Evolutionary conservation across 257 asterid species (phyloP).

Genomic region (Cynanchum wilfordii): DNA sequence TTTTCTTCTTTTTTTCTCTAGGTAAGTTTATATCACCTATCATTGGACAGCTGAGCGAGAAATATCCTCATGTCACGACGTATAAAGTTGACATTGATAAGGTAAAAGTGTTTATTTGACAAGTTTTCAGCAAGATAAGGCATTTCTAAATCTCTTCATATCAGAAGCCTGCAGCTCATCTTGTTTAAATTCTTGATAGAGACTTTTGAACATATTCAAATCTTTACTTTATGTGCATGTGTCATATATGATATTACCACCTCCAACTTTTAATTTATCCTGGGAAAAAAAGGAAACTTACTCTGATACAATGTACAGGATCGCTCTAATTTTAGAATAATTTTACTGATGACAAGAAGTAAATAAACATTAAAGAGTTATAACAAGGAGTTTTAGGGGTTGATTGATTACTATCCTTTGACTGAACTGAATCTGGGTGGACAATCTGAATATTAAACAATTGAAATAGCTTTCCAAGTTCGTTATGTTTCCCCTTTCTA

Average conservation of each 20-base stretch:
- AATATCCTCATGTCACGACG: conserved; percentile 84
- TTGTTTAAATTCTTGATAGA: neutral
- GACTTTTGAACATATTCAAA: neutral
- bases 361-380: neutral
- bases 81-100: conserved; percentile 87
- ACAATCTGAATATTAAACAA: neutral
- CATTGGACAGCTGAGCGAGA: conserved; percentile 73
- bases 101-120: conserved; percentile 34
- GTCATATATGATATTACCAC: neutral
- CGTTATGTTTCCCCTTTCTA: neutral
- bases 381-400: neutral
- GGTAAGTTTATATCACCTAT: conserved; percentile 82
- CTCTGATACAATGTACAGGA: neutral
- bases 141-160: neutral
- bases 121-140: neutral
- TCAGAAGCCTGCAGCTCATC: neutral
- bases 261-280: neutral
- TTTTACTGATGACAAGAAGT: neutral
- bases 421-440: neutral
- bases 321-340: neutral
- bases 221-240: neutral
- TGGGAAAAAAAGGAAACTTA: too few species aligned
- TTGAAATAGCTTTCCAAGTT: neutral
- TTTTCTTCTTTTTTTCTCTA: conserved; percentile 26
- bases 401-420: neutral